A percentile compares a stretch with the other conserved stretches of the same genome.
Evolutionary conservation across 2,329 filamentous ascomycete genomes (phyloP).

Genomic region (Aspergillus uvarum): DNA sequence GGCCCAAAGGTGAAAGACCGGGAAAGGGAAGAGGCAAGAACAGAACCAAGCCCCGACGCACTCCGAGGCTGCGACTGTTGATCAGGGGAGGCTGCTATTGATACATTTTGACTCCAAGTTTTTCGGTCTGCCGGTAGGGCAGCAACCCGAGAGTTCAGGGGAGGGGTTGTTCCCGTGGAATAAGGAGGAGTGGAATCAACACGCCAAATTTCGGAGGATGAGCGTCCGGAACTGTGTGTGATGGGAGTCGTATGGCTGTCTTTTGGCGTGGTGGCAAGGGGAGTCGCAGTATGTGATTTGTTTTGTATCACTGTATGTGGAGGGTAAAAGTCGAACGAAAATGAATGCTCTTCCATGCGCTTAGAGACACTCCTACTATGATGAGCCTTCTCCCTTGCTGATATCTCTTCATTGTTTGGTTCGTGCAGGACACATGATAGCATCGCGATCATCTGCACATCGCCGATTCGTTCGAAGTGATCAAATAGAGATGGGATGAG

Average conservation of each 20-base stretch:
- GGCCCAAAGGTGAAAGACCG: conserved; percentile 46
- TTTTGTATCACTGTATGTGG: conserved; percentile 41
- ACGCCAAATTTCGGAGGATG: conserved; percentile 53
- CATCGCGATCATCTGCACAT: conserved; percentile 67
- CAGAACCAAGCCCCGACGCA: conserved; percentile 43
- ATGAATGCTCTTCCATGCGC: conserved; percentile 45
- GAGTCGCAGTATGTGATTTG: conserved; percentile 44
- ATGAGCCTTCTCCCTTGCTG: conserved; percentile 24
- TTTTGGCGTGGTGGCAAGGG: conserved; percentile 35
- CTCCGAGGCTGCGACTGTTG: conserved; percentile 39
- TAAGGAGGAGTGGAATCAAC: conserved; percentile 52
- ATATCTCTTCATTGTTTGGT: conserved; percentile 44
- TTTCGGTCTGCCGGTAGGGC: conserved; percentile 44
- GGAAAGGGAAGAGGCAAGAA: conserved; percentile 46
- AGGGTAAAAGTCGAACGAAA: conserved; percentile 50
- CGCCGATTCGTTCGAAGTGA: conserved; percentile 60
- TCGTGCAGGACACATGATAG: conserved; percentile 60
- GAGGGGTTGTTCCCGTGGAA: conserved; percentile 55
- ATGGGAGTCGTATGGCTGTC: conserved; percentile 30
- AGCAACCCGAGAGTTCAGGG: conserved; percentile 43
- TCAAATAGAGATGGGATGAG: conserved; percentile 58
- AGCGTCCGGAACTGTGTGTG: conserved; percentile 50
- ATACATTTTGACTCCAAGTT: conserved; percentile 41
- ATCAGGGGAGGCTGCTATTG: conserved; percentile 45
- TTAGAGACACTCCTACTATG: conserved; percentile 28